phyloP scores from a whole-genome alignment of 1,139 yeast genomes.

The Hansenula lynferdii region DNA sequence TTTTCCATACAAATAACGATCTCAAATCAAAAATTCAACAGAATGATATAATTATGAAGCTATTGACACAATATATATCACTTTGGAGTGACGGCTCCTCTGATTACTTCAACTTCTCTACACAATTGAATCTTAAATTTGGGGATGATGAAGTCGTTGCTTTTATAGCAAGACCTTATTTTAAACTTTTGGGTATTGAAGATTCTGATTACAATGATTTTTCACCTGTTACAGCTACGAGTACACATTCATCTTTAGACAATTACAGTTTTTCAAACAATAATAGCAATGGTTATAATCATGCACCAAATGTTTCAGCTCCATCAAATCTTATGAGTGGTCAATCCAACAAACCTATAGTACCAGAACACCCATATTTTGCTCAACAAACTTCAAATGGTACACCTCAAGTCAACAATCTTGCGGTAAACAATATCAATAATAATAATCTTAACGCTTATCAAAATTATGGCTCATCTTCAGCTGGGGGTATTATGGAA shows the following conservation, averaged over 20 bases:
- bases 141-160: constrained; percentile 8
- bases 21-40: constrained; percentile 17
- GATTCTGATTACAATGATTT: neutral
- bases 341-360: neutral
- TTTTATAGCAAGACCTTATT: constrained; percentile 3
- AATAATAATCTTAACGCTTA: neutral
- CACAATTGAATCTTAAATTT: constrained; percentile 14
- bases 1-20: constrained; percentile 22
- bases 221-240: constrained; percentile 8
- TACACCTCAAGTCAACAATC: neutral
- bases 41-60: constrained; percentile 21
- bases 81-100: constrained; percentile 30
- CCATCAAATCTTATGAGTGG: neutral
- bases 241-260: constrained; percentile 5
- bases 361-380: neutral
- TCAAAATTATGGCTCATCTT: neutral
- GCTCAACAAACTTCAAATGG: neutral
- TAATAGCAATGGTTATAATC: neutral
- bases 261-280: neutral
- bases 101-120: constrained; percentile 16
- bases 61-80: constrained; percentile 24
- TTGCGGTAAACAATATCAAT: constrained; percentile 4
- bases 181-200: constrained; percentile 6
- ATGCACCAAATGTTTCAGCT: neutral
- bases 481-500: neutral